phyloP scores from a whole-genome alignment of 176 grass and related monocot species.

The Carex kokanica region DNA sequence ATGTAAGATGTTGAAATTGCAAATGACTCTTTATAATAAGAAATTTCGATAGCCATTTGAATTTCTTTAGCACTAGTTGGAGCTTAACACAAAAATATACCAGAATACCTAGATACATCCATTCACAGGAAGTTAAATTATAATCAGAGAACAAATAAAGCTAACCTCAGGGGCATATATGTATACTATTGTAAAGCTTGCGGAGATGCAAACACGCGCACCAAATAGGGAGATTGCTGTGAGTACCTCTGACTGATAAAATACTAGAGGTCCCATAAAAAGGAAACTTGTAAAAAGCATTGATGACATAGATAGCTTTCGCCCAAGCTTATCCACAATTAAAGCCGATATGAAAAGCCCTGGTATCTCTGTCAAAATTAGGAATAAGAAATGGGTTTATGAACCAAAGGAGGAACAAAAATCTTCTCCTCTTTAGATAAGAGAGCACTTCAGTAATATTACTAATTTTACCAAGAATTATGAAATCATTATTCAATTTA shows the following conservation, averaged over 20 bases:
- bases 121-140: neutral
- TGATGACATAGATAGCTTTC: conserved; percentile 87
- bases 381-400: neutral
- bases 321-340: conserved; percentile 77
- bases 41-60: neutral
- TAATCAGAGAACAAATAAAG: neutral
- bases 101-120: neutral
- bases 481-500: neutral
- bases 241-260: conserved; percentile 54
- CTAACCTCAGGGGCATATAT: conserved; percentile 96
- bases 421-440: neutral
- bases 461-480: neutral
- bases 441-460: neutral
- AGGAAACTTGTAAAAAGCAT: conserved; percentile 79
- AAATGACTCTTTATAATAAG: neutral
- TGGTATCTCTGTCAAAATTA: conserved; percentile 71
- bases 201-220: conserved; percentile 75
- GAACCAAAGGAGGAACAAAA: neutral
- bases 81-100: neutral
- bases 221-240: conserved; percentile 70
- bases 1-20: neutral
- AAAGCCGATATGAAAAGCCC: conserved; percentile 67
- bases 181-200: conserved; percentile 86
- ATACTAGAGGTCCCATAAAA: conserved; percentile 73
- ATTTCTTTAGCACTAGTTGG: neutral